Evolutionary conservation across 495 filamentous ascomycete genomes (phyloP), one percentile per base, ranked within the genome.

Genomic region (Paragyromitra xinjiangensis): DNA sequence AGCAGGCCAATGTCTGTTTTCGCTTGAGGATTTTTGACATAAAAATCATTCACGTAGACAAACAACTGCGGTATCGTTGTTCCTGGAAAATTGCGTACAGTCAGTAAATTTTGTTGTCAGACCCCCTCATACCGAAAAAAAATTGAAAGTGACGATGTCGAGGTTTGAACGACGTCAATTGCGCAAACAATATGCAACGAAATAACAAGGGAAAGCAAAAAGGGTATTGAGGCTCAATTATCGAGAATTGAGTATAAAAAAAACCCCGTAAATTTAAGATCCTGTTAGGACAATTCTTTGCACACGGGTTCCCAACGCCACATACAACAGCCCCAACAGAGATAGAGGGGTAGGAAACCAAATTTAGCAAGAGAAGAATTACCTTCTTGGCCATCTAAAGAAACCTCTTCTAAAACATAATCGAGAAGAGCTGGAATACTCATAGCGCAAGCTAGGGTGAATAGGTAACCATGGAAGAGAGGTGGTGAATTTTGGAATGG

Each of bases 381-480:
- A 82, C 80, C 80, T 81, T 82, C 75, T 69, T 78, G 71, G 56
- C 80, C 80, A 73, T 82, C 80, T 61, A 82, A 80, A 24, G 80
- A 81, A 50, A 82, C 80, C 39, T 82, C 75, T 69, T 82, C 80
- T 16, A 82, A 51, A 48, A 82, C 80, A 61, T 81, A 76, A 39
- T 82, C 74, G 24, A 82, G 67, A 61, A 82, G 80, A 50, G 80
- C 80, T 44, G 77, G 81, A 26, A 82, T 65, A 79, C 80, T 82
- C 80, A 82, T 82, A 40, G 42, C 16, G 61, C 39, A 76, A 62
- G 59, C 37, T 73, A 77, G 14, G 61, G 69, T 73, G 69, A 66
- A 71, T 75, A 37, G 5, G 59, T 26, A 64, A 59, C 42, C 73
- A 71, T 59, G 39, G 56, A 48, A 59, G 40, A 66, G 74, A 73